A percentile compares a stretch with the other conserved stretches of the same genome.
phyloP scores from a whole-genome alignment of 495 filamentous ascomycete genomes.

The Penicillium dipodomyicola region DNA sequence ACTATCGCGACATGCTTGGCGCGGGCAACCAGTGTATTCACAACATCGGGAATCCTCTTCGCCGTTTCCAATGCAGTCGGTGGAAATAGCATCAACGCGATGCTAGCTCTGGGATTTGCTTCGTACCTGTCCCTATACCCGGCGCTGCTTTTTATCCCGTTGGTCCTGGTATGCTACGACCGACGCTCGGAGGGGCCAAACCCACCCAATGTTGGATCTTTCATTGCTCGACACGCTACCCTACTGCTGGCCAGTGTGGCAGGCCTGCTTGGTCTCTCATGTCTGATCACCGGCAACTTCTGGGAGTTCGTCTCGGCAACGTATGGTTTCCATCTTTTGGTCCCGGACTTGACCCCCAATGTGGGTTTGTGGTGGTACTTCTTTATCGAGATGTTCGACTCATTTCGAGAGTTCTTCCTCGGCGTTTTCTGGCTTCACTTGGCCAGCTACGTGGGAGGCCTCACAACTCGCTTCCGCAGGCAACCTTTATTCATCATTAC shows the following conservation, averaged over 20 bases:
- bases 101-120: conserved; percentile 81
- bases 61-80: conserved; percentile 79
- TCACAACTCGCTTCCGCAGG: conserved; percentile 72
- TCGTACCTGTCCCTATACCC: conserved; percentile 93
- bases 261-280: conserved; percentile 68
- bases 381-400: conserved; percentile 99
- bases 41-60: conserved; percentile 80
- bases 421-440: conserved; percentile 98
- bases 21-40: conserved; percentile 89
- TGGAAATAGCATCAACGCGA: conserved; percentile 70
- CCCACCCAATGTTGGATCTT: conserved; percentile 35
- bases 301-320: conserved; percentile 85
- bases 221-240: conserved; percentile 49
- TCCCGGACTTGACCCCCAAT: conserved; percentile 93
- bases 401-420: conserved; percentile 94
- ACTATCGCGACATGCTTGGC: conserved; percentile 90
- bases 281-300: conserved; percentile 69
- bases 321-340: conserved; percentile 85
- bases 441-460: conserved; percentile 77
- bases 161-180: conserved; percentile 82
- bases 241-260: conserved; percentile 47
- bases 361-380: conserved; percentile 99
- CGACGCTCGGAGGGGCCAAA: conserved; percentile 36
- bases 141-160: conserved; percentile 76
- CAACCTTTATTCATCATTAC: conserved; percentile 86